phyloP scores from a whole-genome alignment of 768 basidiomycete genomes.

The Termitomyces sp. region DNA sequence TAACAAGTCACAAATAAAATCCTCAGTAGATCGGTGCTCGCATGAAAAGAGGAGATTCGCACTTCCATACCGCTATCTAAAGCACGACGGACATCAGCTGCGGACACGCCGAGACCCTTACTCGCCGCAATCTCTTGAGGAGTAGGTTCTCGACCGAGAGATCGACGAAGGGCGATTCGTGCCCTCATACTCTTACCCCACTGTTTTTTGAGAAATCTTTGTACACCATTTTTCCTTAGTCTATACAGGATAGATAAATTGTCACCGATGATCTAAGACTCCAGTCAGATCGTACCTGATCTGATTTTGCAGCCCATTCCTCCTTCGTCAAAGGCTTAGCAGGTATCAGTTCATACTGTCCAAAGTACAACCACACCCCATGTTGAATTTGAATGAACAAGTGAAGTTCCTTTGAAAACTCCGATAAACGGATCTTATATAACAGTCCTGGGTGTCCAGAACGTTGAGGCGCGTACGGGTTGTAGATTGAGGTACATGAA shows the following conservation, averaged over 20 bases:
- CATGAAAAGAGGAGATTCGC: neutral
- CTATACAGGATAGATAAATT: neutral
- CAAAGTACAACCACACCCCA: slow-evolving; percentile 32
- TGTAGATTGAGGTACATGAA: slow-evolving; percentile 28
- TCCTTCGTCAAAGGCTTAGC: slow-evolving; percentile 36
- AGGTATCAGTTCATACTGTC: slow-evolving; percentile 28
- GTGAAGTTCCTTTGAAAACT: neutral
- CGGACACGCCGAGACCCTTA: neutral
- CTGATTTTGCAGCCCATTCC: slow-evolving; percentile 16
- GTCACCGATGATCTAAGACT: neutral
- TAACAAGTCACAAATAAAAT: neutral
- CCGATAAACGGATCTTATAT: slow-evolving; percentile 3
- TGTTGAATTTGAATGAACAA: slow-evolving; percentile 17
- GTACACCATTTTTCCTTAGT: neutral
- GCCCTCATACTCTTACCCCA: neutral
- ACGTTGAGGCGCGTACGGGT: slow-evolving; percentile 27
- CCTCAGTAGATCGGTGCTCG: neutral
- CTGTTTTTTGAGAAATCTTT: neutral
- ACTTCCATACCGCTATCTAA: neutral
- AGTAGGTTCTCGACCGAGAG: neutral
- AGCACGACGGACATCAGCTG: neutral
- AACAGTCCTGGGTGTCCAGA: slow-evolving; percentile 30
- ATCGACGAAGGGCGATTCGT: slow-evolving; percentile 1
- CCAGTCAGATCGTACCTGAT: neutral
- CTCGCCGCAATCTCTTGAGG: neutral